These are phyloP conservation scores for Amphichorda felina DNA, from an alignment of 2,329 filamentous ascomycete species.

Conservation along the genomic window DNA sequence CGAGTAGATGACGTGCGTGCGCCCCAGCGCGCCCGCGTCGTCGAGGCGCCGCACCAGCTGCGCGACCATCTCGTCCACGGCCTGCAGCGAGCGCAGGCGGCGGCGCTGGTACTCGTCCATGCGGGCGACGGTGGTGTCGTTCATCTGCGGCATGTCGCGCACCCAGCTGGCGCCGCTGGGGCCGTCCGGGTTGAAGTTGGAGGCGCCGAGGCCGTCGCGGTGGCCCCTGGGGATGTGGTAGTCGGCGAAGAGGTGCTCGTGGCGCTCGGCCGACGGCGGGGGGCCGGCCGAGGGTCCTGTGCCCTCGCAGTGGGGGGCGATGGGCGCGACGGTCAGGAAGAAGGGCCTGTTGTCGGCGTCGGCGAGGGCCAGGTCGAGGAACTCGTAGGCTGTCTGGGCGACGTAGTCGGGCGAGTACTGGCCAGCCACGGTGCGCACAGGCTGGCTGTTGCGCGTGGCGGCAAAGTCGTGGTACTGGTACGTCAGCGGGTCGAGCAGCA, in stretches of 20 bases:
- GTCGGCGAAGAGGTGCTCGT: slow-evolving; percentile 46
- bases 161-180: slow-evolving; percentile 31
- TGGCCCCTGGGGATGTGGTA: slow-evolving; percentile 50
- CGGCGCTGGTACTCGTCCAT: slow-evolving; percentile 25
- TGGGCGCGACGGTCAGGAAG: slow-evolving; percentile 41
- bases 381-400: slow-evolving; percentile 34
- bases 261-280: slow-evolving; percentile 30
- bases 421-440: slow-evolving; percentile 37
- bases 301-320: slow-evolving; percentile 20
- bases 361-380: slow-evolving; percentile 37
- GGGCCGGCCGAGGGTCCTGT: slow-evolving; percentile 4
- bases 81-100: slow-evolving; percentile 27
- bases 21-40: slow-evolving; percentile 16
- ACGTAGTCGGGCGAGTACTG: slow-evolving; percentile 41
- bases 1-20: slow-evolving; percentile 39
- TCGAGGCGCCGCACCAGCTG: slow-evolving; percentile 20
- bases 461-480: slow-evolving; percentile 57
- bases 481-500: slow-evolving; percentile 54
- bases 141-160: slow-evolving; percentile 18
- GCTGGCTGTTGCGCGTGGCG: slow-evolving; percentile 46
- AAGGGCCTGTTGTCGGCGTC: slow-evolving; percentile 30
- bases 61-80: slow-evolving; percentile 31
- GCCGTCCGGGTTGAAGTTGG: slow-evolving; percentile 48
- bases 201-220: too few relatives aligned
- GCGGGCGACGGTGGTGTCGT: slow-evolving; percentile 16